phyloP scores from a whole-genome alignment of 2,329 filamentous ascomycete species.

The Pestalotiopsis sp. region DNA sequence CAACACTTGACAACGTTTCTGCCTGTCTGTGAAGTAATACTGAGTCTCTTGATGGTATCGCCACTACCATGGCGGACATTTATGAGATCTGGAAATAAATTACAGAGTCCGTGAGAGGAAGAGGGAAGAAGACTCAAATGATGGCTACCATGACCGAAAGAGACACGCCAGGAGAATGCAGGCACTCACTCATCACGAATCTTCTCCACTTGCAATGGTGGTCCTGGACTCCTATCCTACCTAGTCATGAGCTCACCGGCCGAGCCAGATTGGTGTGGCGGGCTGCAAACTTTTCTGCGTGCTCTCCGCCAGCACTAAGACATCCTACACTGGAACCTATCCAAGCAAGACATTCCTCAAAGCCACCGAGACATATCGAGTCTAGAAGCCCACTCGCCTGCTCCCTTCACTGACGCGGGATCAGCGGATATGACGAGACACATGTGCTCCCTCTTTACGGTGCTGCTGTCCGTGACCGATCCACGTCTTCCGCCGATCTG shows the following conservation, averaged over 20 bases:
- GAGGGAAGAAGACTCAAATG: background rate
- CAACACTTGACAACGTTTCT: background rate
- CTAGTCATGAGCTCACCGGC: background rate
- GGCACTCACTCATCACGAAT: no score
- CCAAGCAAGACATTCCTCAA: background rate
- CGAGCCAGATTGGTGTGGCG: background rate
- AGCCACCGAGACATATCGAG: background rate
- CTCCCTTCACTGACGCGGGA: no score
- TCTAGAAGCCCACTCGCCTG: background rate
- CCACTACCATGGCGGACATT: no score
- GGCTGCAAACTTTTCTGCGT: background rate
- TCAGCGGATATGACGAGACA: no score
- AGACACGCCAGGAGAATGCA: no score
- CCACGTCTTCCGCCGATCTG: no score
- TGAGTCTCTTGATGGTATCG: background rate
- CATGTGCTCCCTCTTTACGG: no score
- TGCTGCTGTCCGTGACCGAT: no score
- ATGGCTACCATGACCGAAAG: no score
- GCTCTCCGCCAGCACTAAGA: background rate
- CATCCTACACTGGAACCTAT: background rate
- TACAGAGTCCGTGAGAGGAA: no score
- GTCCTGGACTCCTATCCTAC: background rate
- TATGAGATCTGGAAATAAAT: no score
- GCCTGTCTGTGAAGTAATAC: background rate
- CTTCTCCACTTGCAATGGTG: no score